Evolutionary conservation across 2,329 filamentous ascomycete species (phyloP).

Genomic region (Thyridium curvatum): DNA sequence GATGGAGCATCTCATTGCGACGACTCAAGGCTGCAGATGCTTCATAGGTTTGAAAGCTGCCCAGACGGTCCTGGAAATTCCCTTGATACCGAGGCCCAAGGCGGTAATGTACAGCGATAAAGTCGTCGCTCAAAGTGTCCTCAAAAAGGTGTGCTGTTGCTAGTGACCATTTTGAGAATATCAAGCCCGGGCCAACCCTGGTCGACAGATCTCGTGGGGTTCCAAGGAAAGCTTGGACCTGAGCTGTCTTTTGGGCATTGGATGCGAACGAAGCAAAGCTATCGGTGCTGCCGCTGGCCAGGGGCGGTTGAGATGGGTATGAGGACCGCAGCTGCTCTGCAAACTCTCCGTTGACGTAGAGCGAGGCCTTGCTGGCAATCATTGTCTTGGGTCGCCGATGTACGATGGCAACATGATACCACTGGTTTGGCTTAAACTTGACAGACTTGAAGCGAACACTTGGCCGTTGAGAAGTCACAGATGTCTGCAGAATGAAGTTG

Average conservation of each 20-base stretch:
- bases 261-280: constrained; percentile 66
- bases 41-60: constrained; percentile 92
- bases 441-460: constrained; percentile 90
- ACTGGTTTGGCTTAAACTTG: constrained; percentile 66
- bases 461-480: constrained; percentile 75
- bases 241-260: constrained; percentile 48
- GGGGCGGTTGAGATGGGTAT: constrained; percentile 72
- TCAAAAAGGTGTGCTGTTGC: constrained; percentile 86
- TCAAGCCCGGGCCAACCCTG: constrained; percentile 64
- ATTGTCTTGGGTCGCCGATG: constrained; percentile 75
- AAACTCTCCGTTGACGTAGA: constrained; percentile 92
- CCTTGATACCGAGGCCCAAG: constrained; percentile 88
- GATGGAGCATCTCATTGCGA: constrained; percentile 84
- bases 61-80: constrained; percentile 94
- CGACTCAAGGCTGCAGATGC: constrained; percentile 87
- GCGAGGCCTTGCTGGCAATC: constrained; percentile 70
- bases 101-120: constrained; percentile 83
- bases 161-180: constrained; percentile 79
- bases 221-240: constrained; percentile 87
- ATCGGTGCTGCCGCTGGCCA: constrained; percentile 55
- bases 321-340: constrained; percentile 85
- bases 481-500: constrained; percentile 94
- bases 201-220: constrained; percentile 84
- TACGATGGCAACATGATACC: constrained; percentile 92
- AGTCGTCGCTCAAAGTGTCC: constrained; percentile 82